Percentiles rank a stretch among this genome's conserved stretches.
Evolutionary conservation across 495 filamentous ascomycete species (phyloP).

Genomic region (Aspergillus nanangensis): DNA sequence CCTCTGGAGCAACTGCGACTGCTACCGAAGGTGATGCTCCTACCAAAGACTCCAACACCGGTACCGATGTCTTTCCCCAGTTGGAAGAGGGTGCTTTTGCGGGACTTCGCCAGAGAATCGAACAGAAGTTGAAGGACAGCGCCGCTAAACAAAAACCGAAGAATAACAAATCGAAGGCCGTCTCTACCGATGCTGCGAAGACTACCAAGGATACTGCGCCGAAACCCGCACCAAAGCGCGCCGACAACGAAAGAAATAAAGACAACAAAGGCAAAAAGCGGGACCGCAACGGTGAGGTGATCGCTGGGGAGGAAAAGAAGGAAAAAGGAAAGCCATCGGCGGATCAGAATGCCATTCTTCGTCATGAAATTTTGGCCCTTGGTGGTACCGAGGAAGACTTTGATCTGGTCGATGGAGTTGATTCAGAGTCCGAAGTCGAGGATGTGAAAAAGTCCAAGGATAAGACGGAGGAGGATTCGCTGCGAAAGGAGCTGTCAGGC

Average conservation of each 20-base stretch:
- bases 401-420: conserved; percentile 56
- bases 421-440: conserved; percentile 51
- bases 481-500: conserved; percentile 39
- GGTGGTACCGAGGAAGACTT: conserved; percentile 75
- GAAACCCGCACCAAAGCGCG: conserved; percentile 25
- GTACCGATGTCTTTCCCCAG: conserved; percentile 31
- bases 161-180: conserved; percentile 26
- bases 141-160: conserved; percentile 43
- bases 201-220: conserved; percentile 14
- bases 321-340: conserved; percentile 17
- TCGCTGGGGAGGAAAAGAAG: conserved; percentile 30
- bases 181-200: background rate
- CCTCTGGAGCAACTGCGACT: conserved; percentile 27
- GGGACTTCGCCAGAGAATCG: conserved; percentile 60
- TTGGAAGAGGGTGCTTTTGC: conserved; percentile 60
- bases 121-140: conserved; percentile 47
- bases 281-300: conserved; percentile 48
- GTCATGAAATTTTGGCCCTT: conserved; percentile 70
- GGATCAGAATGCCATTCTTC: conserved; percentile 38
- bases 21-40: conserved; percentile 12
- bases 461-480: conserved; percentile 27
- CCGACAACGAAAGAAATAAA: conserved; percentile 33
- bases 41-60: conserved; percentile 19
- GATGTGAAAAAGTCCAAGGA: conserved; percentile 21
- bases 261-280: conserved; percentile 44